These are phyloP conservation scores for Penicillium paneum DNA, from an alignment of 2,329 filamentous ascomycete species.

Conservation along the genomic window DNA sequence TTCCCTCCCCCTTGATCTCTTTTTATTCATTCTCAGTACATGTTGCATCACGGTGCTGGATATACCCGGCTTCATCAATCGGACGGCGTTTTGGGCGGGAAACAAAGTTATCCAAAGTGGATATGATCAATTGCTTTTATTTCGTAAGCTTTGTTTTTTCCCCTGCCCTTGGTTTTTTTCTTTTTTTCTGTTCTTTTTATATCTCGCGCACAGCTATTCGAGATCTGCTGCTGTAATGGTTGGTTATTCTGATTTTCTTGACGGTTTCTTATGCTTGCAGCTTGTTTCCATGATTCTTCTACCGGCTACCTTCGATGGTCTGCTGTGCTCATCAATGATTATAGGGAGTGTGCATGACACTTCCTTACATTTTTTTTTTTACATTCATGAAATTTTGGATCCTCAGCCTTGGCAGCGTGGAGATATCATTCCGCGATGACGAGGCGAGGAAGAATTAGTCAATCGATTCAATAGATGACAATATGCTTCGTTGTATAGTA, in stretches of 20 bases:
- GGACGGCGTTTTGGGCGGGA: slow-evolving; percentile 37
- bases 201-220: slow-evolving; percentile 5
- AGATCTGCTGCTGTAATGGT: slow-evolving; percentile 24
- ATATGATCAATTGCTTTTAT: slow-evolving; percentile 19
- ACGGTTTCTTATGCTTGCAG: slow-evolving; percentile 6
- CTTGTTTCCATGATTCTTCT: slow-evolving; percentile 8
- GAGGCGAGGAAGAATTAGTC: slow-evolving; percentile 8
- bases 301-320: slow-evolving; percentile 3
- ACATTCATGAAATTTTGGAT: background rate
- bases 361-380: slow-evolving; percentile 2
- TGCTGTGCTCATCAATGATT: slow-evolving; percentile 6
- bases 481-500: background rate
- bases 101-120: slow-evolving; percentile 22
- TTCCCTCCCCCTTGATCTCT: slow-evolving; percentile 5
- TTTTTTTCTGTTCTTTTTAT: background rate
- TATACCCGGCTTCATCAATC: slow-evolving; percentile 47
- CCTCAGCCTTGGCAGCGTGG: background rate
- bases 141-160: slow-evolving; percentile 15
- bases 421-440: background rate
- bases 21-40: slow-evolving; percentile 34
- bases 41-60: slow-evolving; percentile 50
- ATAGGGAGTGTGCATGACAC: slow-evolving; percentile 4
- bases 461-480: slow-evolving; percentile 20
- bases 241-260: slow-evolving; percentile 9
- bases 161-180: slow-evolving; percentile 5